Conservation (phyloP, 2,329 filamentous ascomycete genomes). For the Fusarium austroafricanum region DNA sequence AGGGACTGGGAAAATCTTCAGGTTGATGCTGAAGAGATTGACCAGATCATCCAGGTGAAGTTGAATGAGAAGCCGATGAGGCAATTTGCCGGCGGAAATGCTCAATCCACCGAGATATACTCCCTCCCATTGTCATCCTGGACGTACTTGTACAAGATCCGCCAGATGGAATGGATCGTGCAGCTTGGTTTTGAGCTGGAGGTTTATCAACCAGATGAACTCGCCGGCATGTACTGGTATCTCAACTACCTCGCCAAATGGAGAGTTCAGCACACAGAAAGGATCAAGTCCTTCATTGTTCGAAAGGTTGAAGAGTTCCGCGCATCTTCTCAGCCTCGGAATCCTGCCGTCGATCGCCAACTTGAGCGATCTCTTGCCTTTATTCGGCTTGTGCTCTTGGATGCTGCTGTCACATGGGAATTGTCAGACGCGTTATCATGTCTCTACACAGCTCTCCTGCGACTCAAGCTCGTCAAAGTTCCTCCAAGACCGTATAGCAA, state of each 20-base stretch:
- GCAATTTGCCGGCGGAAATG: conserved; percentile 52
- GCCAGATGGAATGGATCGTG: conserved; percentile 85
- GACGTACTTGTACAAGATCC: conserved; percentile 91
- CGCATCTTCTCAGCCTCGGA: conserved; percentile 12
- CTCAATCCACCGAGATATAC: conserved; percentile 64
- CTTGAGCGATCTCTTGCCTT: conserved; percentile 64
- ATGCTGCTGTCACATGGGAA: conserved; percentile 72
- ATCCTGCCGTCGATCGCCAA: conserved; percentile 54
- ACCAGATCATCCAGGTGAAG: conserved; percentile 72
- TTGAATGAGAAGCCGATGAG: conserved; percentile 70
- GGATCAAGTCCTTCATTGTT: conserved; percentile 75
- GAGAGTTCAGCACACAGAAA: conserved; percentile 75
- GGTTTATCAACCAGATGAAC: conserved; percentile 87
- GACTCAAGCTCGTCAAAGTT: conserved; percentile 64
- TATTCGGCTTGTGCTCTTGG: conserved; percentile 70
- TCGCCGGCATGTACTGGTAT: conserved; percentile 92
- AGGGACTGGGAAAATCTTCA: conserved; percentile 87
- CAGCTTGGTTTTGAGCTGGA: conserved; percentile 95
- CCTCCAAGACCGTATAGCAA: conserved; percentile 73
- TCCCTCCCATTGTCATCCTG: conserved; percentile 85
- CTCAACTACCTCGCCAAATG: conserved; percentile 78
- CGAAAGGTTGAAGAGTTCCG: conserved; percentile 51
- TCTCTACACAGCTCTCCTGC: conserved; percentile 74
- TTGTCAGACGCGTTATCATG: conserved; percentile 66
- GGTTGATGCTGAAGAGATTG: conserved; percentile 81